These are phyloP conservation scores for Aspergillus spinulosporus DNA, from an alignment of 2,329 filamentous ascomycete genomes.

Conservation along the genomic window DNA sequence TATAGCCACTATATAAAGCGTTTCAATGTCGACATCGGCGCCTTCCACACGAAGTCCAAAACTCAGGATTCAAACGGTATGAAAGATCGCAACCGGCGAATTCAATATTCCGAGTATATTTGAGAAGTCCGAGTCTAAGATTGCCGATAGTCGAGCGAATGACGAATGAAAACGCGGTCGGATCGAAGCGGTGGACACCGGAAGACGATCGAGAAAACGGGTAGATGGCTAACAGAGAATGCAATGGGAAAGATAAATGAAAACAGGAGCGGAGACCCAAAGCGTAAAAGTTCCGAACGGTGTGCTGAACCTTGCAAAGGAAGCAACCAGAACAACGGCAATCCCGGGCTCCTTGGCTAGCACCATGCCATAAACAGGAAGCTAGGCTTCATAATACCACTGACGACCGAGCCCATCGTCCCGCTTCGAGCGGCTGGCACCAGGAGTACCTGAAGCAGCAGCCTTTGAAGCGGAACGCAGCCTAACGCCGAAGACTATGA, in stretches of 20 bases:
- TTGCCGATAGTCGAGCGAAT: slow-evolving; percentile 21
- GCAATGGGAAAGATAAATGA: slow-evolving; percentile 34
- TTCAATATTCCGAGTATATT: neutral
- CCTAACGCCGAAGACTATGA: slow-evolving; percentile 81
- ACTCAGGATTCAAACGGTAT: slow-evolving; percentile 13
- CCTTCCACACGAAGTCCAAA: slow-evolving; percentile 16
- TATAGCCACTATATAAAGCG: slow-evolving; percentile 36
- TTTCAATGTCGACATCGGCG: slow-evolving; percentile 32
- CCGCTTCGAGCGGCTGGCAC: slow-evolving; percentile 54
- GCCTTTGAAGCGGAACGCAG: slow-evolving; percentile 80
- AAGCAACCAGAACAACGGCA: slow-evolving; percentile 29
- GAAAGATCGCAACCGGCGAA: slow-evolving; percentile 10
- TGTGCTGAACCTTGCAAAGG: slow-evolving; percentile 32
- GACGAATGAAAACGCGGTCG: slow-evolving; percentile 25
- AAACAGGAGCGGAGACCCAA: slow-evolving; percentile 30
- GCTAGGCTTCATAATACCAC: slow-evolving; percentile 38
- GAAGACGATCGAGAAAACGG: slow-evolving; percentile 36
- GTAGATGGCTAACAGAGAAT: slow-evolving; percentile 39
- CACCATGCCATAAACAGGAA: slow-evolving; percentile 31
- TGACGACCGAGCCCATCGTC: slow-evolving; percentile 47
- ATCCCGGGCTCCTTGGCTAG: slow-evolving; percentile 34
- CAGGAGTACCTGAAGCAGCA: slow-evolving; percentile 54
- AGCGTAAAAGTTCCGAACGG: slow-evolving; percentile 36
- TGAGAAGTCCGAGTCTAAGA: slow-evolving; percentile 11
- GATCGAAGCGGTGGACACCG: slow-evolving; percentile 36